Conservation (phyloP, 2,329 filamentous ascomycete genomes). For the Diaporthe caulivora region DNA sequence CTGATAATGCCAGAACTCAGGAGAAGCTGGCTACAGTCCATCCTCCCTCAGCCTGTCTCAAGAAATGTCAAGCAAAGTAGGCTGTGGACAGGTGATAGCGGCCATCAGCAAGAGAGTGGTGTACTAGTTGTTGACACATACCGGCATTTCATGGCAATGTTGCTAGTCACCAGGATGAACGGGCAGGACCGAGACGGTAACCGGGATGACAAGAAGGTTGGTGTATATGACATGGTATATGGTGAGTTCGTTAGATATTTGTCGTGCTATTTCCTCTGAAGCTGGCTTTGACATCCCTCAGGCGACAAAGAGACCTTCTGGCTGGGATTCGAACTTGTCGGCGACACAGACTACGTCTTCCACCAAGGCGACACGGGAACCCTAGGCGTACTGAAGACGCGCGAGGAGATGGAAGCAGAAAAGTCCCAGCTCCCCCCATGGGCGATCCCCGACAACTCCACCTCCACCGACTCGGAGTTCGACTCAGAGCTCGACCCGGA, state of each 20-base stretch:
- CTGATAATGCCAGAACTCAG: conserved; percentile 55
- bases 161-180: conserved; percentile 55
- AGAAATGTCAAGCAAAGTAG: conserved; percentile 52
- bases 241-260: conserved; percentile 45
- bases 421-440: conserved; percentile 9
- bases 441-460: conserved; percentile 18
- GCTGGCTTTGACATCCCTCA: conserved; percentile 37
- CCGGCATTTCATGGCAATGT: conserved; percentile 57
- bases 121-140: conserved; percentile 61
- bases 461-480: not conserved
- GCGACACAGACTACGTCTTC: conserved; percentile 57
- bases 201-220: conserved; percentile 48
- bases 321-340: conserved; percentile 60
- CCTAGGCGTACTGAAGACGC: conserved; percentile 48
- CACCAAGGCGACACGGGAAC: conserved; percentile 54
- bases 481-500: conserved; percentile 14
- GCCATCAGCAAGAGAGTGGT: conserved; percentile 58
- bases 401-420: conserved; percentile 35
- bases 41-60: conserved; percentile 57
- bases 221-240: conserved; percentile 61
- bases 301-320: conserved; percentile 64
- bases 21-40: conserved; percentile 54
- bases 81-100: conserved; percentile 53
- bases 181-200: conserved; percentile 58
- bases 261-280: too few species aligned